Evolutionary conservation across 106 monocot species (phyloP), one percentile per base, ranked within the genome.

Genomic region (Dendrobium catenatum): DNA sequence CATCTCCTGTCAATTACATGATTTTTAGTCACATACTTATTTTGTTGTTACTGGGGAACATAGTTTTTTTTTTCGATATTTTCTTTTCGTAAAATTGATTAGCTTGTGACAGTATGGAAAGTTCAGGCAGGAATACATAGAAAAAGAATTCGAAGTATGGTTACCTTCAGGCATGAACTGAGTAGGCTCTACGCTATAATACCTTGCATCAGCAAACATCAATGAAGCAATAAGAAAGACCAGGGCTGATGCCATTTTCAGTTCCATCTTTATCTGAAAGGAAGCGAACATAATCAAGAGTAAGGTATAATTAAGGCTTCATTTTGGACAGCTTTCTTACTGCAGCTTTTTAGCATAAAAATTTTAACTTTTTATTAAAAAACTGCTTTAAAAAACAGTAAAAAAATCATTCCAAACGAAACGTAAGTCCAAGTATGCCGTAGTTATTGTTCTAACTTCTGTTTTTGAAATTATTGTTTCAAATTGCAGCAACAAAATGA

Each of bases 221-320:
- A 24, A 26, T 22, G 76, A 26, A 29, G 19, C 1, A 26, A 76
- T 22, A 26, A 49, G 46, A 48, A 27, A 13, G n/a, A 29, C 26
- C 27, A 76, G 26, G n/a, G 49, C 24, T 49, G 76, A 27, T 4
- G 27, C 49, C 47, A n/a, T 0, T 76, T 26, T 76, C 26, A 49
- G 4, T 15, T 76, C 49, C 76, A 76, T 76, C 11, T 51, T 76
- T 76, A 51, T 49, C 76, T 76, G 76, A 47, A 76, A 51, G 26
- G 4, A 76, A 76, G 49, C 26, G 29, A 43, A 49, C 24, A 51
- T 51, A 1, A 29, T 24, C 9, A 13, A 24, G 26, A 48, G 0
- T 76, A 27, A 76, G 42, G 0, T 13, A 13, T 13, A 15, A 10
- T 15, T 51, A 13, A 31, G 31, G 31, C 1, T 31, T 31, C 31